A percentile compares a stretch with the other conserved stretches of the same genome.
phyloP scores from a whole-genome alignment of 805 yeast genomes.

The Teunomyces pallodes region DNA sequence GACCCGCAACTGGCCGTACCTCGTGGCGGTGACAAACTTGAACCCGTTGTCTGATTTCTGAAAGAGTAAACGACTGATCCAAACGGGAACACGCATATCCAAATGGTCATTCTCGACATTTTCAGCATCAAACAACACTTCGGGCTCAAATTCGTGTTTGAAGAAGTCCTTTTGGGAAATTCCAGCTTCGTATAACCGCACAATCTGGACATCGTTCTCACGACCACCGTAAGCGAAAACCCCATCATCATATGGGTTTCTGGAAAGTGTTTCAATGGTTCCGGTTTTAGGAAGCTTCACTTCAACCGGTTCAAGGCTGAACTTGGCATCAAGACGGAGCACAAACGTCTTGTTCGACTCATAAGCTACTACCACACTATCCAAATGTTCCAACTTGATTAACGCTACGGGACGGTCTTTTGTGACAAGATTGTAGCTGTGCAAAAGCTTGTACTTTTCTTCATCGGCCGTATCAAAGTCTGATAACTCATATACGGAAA shows the following conservation, averaged over 20 bases:
- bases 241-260: constrained; percentile 47
- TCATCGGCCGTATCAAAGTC: constrained; percentile 19
- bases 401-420: constrained; percentile 34
- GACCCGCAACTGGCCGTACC: constrained; percentile 69
- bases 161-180: constrained; percentile 15
- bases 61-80: constrained; percentile 63
- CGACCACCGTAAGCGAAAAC: constrained; percentile 84
- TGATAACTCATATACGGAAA: constrained; percentile 37
- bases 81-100: constrained; percentile 78
- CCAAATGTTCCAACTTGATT: constrained; percentile 23
- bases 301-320: constrained; percentile 29
- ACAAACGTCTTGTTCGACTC: constrained; percentile 44
- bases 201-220: constrained; percentile 65
- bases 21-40: constrained; percentile 63
- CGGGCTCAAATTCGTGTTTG: constrained; percentile 20
- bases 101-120: constrained; percentile 79
- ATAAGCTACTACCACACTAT: constrained; percentile 43
- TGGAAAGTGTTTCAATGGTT: constrained; percentile 47
- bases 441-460: constrained; percentile 38
- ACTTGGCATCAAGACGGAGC: constrained; percentile 30
- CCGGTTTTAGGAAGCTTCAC: constrained; percentile 37
- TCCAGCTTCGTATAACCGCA: constrained; percentile 33
- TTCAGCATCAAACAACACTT: constrained; percentile 62
- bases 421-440: constrained; percentile 23
- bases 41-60: constrained; percentile 36